Percentiles rank a stretch among this genome's conserved stretches.
Conservation (phyloP, 2,329 filamentous ascomycete genomes). For the Hymenoscyphus albidus region DNA sequence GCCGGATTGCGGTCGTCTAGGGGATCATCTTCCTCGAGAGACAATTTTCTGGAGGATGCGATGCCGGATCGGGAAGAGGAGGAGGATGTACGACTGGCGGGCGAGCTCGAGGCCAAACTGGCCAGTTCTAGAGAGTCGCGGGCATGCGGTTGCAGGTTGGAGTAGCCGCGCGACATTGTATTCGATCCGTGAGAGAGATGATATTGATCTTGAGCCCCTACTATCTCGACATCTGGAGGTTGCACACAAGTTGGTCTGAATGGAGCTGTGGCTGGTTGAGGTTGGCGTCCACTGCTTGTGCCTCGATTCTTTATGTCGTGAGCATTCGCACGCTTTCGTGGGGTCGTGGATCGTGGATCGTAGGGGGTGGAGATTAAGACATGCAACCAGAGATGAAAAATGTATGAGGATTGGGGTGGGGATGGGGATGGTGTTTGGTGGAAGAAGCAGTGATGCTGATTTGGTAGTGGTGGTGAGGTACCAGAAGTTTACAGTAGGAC, state of each 20-base stretch:
- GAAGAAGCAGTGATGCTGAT: neutral
- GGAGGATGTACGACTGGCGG: constrained; percentile 60
- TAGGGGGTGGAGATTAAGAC: neutral
- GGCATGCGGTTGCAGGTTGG: constrained; percentile 31
- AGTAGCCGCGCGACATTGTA: constrained; percentile 33
- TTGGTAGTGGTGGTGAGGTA: too few species aligned
- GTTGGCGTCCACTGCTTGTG: neutral
- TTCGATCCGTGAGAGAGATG: neutral
- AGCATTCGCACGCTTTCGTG: too few species aligned
- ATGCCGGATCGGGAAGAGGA: constrained; percentile 79
- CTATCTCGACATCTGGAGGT: constrained; percentile 12
- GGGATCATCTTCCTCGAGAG: constrained; percentile 82
- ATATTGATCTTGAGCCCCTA: neutral
- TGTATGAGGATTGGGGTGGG: neutral
- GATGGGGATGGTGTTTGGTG: neutral
- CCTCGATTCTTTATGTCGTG: neutral
- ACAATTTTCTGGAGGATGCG: constrained; percentile 87
- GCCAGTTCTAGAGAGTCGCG: constrained; percentile 97
- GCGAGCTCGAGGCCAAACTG: constrained; percentile 83
- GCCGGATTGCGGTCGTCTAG: constrained; percentile 60
- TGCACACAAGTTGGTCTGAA: neutral
- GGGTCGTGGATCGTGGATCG: neutral
- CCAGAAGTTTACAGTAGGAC: too few species aligned
- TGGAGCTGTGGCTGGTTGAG: neutral
- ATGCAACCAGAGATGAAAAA: neutral